Percentiles rank a stretch among this genome's conserved stretches.
Conservation (phyloP, 2,329 filamentous ascomycete species). For the Cytospora chrysosperma region DNA sequence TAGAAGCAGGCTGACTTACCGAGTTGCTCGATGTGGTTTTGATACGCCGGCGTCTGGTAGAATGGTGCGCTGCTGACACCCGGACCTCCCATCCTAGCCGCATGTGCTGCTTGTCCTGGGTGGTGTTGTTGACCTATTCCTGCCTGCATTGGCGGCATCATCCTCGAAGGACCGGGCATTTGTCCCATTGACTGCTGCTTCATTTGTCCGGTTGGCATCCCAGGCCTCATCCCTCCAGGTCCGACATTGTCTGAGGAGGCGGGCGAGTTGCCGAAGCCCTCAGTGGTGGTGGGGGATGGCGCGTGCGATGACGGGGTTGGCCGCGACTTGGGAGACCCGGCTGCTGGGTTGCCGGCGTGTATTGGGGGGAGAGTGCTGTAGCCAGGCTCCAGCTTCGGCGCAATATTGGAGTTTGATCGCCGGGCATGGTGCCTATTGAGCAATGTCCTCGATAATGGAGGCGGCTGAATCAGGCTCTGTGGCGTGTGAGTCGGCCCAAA, state of each 20-base stretch:
- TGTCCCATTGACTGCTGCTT: slow-evolving; percentile 42
- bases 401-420: slow-evolving; percentile 70
- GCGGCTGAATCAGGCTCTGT: slow-evolving; percentile 68
- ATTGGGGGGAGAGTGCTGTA: slow-evolving; percentile 44
- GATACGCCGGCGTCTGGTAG: slow-evolving; percentile 80
- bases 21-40: slow-evolving; percentile 92
- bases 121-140: slow-evolving; percentile 19
- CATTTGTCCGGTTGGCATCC: slow-evolving; percentile 39
- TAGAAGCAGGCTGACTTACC: slow-evolving; percentile 64
- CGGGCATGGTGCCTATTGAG: slow-evolving; percentile 76
- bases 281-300: slow-evolving; percentile 53
- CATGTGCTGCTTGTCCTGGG: slow-evolving; percentile 26
- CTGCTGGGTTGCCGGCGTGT: slow-evolving; percentile 54
- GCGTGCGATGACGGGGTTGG: slow-evolving; percentile 80
- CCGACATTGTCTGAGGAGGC: slow-evolving; percentile 48
- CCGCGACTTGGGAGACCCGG: slow-evolving; percentile 66
- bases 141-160: slow-evolving; percentile 30
- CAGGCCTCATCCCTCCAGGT: slow-evolving; percentile 40
- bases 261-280: slow-evolving; percentile 42
- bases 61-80: slow-evolving; percentile 53
- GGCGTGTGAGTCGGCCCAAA: slow-evolving; percentile 67
- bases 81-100: slow-evolving; percentile 32
- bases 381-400: slow-evolving; percentile 68
- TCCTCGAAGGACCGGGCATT: slow-evolving; percentile 35
- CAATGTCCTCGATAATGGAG: slow-evolving; percentile 76